Base-by-base conservation (phyloP, 2,329 filamentous ascomycete genomes). In the Plenodomus biglobosus region DNA sequence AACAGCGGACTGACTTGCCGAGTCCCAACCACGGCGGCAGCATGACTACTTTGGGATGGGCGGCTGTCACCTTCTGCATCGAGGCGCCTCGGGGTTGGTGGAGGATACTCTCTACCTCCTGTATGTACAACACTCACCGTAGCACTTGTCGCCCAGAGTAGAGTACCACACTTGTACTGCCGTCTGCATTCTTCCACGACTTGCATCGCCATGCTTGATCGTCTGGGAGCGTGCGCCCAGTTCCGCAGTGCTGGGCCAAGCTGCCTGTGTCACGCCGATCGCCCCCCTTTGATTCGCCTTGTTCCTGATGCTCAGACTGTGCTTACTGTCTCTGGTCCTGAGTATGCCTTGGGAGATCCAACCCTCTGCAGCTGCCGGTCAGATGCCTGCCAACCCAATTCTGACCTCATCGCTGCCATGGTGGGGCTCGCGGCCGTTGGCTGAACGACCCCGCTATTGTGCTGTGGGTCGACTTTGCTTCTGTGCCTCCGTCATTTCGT, bases 41-140 rank as follows among this genome's bases (percentile, higher is more conserved):
- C 39, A 40, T 44, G 37, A 24, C 53, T 47, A 15, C 47, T 40
- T 56, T 38, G 38, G 52, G 45, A 21, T 55, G 46, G 45, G 39
- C 42, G 24, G 41, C 35, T 30, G 38, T 30, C 52, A 55, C 51
- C 51, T 54, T 55, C 49, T 39, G 35, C 34, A 18, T 42, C 45
- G 39, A 46, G 51, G 17, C 27, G 27, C 7, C 7, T 32, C 27
- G 3, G 11, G 8, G 27, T 32, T 32, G 27, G 27, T 32, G 27
- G 27, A 5, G n/a, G n/a, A n/a, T n/a, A n/a, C n/a, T n/a, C n/a
- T n/a, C n/a, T n/a, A n/a, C n/a, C n/a, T n/a, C n/a, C n/a, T n/a
- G n/a, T n/a, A n/a, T n/a, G n/a, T n/a, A n/a, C n/a, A n/a, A 24
- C 22, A 24, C 10, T 5, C 22, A 24, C 22, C 10, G 22, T 24